Evolutionary conservation across 2,329 filamentous ascomycete genomes (phyloP).

Genomic region (Tricladium varicosporioides): DNA sequence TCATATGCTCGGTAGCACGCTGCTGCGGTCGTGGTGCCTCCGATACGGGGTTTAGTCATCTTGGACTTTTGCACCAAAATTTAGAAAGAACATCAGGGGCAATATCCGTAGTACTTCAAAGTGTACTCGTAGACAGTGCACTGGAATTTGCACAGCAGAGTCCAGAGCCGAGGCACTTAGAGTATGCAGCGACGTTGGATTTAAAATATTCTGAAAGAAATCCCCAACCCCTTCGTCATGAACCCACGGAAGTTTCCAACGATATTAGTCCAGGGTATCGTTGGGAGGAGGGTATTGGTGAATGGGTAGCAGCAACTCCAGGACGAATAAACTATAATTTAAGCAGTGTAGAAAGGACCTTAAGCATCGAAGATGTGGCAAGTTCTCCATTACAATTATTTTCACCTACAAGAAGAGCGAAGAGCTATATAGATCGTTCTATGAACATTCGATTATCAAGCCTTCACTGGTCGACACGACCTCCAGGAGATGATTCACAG

Average conservation of each 20-base stretch:
- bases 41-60: slow-evolving; percentile 36
- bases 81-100: slow-evolving; percentile 16
- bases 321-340: slow-evolving; percentile 16
- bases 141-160: slow-evolving; percentile 32
- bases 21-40: slow-evolving; percentile 43
- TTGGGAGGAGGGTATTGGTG: slow-evolving; percentile 56
- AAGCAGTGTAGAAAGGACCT: no score
- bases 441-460: no score
- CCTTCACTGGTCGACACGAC: no score
- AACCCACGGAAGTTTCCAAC: slow-evolving; percentile 5
- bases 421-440: no score
- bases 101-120: slow-evolving; percentile 19
- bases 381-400: no score
- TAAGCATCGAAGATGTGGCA: no score
- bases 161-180: slow-evolving; percentile 28
- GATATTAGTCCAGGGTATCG: slow-evolving; percentile 35
- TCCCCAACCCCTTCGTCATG: not conserved
- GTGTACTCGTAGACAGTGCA: slow-evolving; percentile 34
- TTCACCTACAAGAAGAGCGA: no score
- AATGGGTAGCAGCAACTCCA: slow-evolving; percentile 53
- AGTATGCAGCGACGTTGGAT: slow-evolving; percentile 31
- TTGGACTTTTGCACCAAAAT: slow-evolving; percentile 36
- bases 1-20: slow-evolving; percentile 47
- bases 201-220: slow-evolving; percentile 17
- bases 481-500: no score